Conservation (phyloP, 148 eudicot species). For the Chenopodium album region DNA sequence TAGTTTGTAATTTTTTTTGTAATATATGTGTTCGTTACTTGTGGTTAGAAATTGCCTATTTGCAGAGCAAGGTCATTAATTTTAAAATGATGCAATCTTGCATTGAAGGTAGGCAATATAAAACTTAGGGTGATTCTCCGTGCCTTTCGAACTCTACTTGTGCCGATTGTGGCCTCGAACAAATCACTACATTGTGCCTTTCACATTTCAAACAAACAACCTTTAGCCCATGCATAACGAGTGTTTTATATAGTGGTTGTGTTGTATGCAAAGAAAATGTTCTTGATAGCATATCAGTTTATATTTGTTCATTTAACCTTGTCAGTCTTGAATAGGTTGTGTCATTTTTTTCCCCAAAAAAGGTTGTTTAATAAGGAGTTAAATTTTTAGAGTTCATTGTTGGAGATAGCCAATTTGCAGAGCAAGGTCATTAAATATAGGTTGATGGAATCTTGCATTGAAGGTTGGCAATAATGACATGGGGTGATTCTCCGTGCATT, state of each 20-base stretch:
- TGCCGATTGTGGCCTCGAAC: conserved; percentile 17
- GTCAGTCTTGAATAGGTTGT: too few relatives aligned
- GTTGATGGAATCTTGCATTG: conserved; percentile 21
- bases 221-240: too few relatives aligned
- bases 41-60: conserved; percentile 3
- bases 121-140: conserved; percentile 15
- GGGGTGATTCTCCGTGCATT: conserved; percentile 20
- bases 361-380: too few relatives aligned
- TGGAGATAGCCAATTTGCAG: conserved; percentile 13
- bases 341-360: too few relatives aligned
- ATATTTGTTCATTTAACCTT: too few relatives aligned
- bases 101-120: conserved; percentile 25
- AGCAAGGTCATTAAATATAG: conserved; percentile 13
- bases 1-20: neutral
- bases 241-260: too few relatives aligned
- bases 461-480: conserved; percentile 18
- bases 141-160: conserved; percentile 9
- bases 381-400: neutral
- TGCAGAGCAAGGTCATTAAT: conserved; percentile 22
- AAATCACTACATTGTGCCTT: neutral
- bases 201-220: too few relatives aligned
- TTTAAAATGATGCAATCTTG: conserved; percentile 14
- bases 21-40: neutral
- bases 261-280: too few relatives aligned
- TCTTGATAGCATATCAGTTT: too few relatives aligned